A percentile compares a stretch with the other conserved stretches of the same genome.
phyloP scores from a whole-genome alignment of 2,329 filamentous ascomycete genomes.

The Pseudocercospora pini-densiflorae region DNA sequence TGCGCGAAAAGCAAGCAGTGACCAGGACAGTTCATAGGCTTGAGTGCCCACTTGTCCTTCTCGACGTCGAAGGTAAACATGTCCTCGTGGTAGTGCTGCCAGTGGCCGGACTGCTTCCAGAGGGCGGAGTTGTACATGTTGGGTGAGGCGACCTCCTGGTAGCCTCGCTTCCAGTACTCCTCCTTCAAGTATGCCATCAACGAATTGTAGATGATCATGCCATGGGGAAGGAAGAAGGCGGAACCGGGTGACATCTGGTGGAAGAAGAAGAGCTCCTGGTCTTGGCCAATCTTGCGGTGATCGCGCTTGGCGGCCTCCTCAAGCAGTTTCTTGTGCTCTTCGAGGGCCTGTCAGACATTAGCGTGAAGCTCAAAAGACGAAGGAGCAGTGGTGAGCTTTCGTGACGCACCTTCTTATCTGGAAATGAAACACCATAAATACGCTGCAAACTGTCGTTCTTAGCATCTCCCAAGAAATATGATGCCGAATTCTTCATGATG shows the following conservation, averaged over 20 bases:
- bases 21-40: slow-evolving; percentile 98
- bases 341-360: slow-evolving; percentile 52
- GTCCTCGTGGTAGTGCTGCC: slow-evolving; percentile 91
- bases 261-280: slow-evolving; percentile 98
- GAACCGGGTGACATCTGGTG: slow-evolving; percentile 91
- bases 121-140: slow-evolving; percentile 95
- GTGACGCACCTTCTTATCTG: slow-evolving; percentile 81
- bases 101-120: slow-evolving; percentile 95
- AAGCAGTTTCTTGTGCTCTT: slow-evolving; percentile 91
- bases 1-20: slow-evolving; percentile 89
- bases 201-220: slow-evolving; percentile 90
- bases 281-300: slow-evolving; percentile 88
- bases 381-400: not conserved
- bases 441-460: slow-evolving; percentile 94
- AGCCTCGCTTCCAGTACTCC: slow-evolving; percentile 91
- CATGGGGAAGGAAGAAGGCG: slow-evolving; percentile 78
- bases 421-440: slow-evolving; percentile 96
- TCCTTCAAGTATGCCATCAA: slow-evolving; percentile 79
- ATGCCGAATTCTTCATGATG: slow-evolving; percentile 83
- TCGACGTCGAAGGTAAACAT: slow-evolving; percentile 89
- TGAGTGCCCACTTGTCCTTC: slow-evolving; percentile 83
- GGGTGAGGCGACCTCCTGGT: slow-evolving; percentile 92
- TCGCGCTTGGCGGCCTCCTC: slow-evolving; percentile 98
- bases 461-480: slow-evolving; percentile 93
- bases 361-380: not conserved